Evolutionary conservation across 176 grass and related monocot species (phyloP).

Genomic region (Stipa capillata): DNA sequence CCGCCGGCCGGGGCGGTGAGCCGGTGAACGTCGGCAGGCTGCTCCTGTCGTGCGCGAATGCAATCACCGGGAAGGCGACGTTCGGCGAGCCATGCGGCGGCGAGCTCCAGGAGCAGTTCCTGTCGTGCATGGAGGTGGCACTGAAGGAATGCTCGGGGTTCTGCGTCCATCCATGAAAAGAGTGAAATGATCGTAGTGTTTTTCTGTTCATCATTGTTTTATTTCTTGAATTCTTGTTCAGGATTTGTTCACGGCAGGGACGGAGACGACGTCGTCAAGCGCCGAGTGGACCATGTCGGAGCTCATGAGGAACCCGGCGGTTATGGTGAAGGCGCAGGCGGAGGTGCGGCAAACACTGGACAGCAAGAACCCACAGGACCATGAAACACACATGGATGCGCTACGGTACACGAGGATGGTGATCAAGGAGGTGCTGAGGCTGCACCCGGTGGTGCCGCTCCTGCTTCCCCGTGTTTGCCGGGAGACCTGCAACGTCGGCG

Average conservation of each 20-base stretch:
- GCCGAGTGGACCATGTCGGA: slow-evolving; percentile 12
- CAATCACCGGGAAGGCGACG: neutral
- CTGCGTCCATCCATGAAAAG: too few species aligned
- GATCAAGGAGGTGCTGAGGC: slow-evolving; percentile 32
- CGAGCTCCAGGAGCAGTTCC: neutral
- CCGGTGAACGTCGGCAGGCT: slow-evolving; percentile 1
- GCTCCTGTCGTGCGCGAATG: neutral
- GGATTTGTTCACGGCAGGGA: slow-evolving; percentile 7
- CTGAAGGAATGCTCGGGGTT: neutral
- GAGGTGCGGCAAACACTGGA: neutral
- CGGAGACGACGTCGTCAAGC: neutral
- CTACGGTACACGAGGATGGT: neutral
- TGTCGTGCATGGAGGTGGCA: neutral
- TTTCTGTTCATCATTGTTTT: too few species aligned
- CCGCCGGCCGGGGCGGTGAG: neutral
- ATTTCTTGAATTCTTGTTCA: neutral
- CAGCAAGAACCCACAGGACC: neutral
- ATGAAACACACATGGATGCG: neutral
- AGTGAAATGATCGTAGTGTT: too few species aligned
- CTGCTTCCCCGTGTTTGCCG: neutral
- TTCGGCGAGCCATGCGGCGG: neutral
- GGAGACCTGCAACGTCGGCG: neutral
- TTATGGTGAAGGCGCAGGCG: neutral
- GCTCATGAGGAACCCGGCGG: neutral
- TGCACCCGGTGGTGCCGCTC: slow-evolving; percentile 3